Evolutionary conservation across 805 yeast species (phyloP), one percentile per base, ranked within the genome.

Genomic region (Yarrowia keelungensis): DNA sequence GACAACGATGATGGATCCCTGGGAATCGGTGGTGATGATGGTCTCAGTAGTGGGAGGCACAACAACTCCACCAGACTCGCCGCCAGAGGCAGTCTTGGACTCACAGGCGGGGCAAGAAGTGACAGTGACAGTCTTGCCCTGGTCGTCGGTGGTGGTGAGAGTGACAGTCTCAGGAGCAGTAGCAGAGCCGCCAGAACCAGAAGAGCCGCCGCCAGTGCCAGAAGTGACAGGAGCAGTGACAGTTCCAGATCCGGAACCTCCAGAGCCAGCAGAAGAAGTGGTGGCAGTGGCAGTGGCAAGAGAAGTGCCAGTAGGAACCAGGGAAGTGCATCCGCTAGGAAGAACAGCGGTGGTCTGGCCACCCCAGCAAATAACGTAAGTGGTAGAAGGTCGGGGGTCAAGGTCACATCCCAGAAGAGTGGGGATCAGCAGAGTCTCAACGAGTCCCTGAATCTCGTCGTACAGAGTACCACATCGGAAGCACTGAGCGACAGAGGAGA

Each of bases 381-480:
- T 47, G 10, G 67, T 62, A 8, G 67, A 47, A 14, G 67, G 67
- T 26, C 54, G 46, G 8, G 67, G 54, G 12, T 62, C 56, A 7
- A 62, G 45, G 19, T 62, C 16, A 39, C 67, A 62, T n/a, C 8
- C 47, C n/a, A 62, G 56, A 2, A 62, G 56, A 39, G 22, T 47
- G 39, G 67, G 67, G 26, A 62, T 47, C 22, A 62, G 56, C 15
- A 62, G 56, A 15, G 56, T 47, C 39, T 49, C 56, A 11, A 62
- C 54, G 14, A 43, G 54, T 8, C 68, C 58, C 22, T 68, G 65
- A 5, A 59, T 45, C 15, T 19, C 69, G 2, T 36, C 58, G 12
- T 56, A 66, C 11, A 53, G 69, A 16, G 53, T 62, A 10, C 67
- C 67, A 8, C 67, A 62, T 26, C 19, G 19, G 56, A 62, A 62